Evolutionary conservation across 106 monocot genomes (phyloP).

Genomic region (Posidonia australis): DNA sequence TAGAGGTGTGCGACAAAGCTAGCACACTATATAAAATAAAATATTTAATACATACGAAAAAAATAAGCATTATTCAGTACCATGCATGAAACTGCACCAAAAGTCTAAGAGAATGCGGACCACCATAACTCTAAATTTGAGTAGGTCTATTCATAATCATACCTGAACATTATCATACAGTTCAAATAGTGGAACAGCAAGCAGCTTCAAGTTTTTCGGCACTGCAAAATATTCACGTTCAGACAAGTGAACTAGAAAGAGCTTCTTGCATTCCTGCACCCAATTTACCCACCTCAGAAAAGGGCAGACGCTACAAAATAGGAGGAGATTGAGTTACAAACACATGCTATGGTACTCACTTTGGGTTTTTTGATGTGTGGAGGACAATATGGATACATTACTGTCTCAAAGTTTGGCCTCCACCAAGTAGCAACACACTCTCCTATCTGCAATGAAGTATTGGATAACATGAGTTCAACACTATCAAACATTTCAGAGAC

Average conservation of each 20-base stretch:
- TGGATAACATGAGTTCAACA: background rate
- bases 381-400: constrained; percentile 99
- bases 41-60: no score
- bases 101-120: background rate
- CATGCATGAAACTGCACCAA: background rate
- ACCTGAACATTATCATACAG: constrained; percentile 99
- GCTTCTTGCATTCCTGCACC: constrained; percentile 90
- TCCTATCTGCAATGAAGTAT: constrained; percentile 51
- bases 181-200: constrained; percentile 98
- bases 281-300: background rate
- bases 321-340: background rate
- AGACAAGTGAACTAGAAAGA: constrained; percentile 85
- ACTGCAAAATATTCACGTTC: constrained; percentile 97
- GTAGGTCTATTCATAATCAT: constrained; percentile 5
- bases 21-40: no score
- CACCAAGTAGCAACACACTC: constrained; percentile 98
- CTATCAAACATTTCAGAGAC: background rate
- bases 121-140: no score
- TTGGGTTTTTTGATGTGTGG: constrained; percentile 97
- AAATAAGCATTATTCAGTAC: no score
- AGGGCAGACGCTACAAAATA: background rate
- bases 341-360: constrained; percentile 30
- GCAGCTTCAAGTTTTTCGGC: constrained; percentile 90
- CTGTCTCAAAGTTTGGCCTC: constrained; percentile 98
- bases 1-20: no score